Conservation (phyloP, 768 basidiomycete species). For the Lentinula lateritia region DNA sequence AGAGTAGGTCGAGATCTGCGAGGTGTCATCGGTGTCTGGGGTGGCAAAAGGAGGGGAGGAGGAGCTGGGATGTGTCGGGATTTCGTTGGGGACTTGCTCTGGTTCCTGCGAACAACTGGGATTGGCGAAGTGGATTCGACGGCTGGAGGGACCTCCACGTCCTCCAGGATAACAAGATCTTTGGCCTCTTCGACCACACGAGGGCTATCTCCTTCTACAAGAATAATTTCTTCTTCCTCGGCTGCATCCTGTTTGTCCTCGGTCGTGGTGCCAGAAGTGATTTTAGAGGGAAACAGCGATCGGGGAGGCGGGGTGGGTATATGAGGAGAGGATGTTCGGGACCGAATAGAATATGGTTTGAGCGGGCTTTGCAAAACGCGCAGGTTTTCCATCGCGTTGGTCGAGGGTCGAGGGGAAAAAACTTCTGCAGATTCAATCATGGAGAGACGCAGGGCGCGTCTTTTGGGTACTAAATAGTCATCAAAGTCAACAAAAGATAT, state of each 20-base stretch:
- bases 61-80: constrained; percentile 5
- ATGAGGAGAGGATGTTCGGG: not conserved
- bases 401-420: constrained; percentile 59
- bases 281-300: not conserved
- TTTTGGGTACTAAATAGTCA: constrained; percentile 21
- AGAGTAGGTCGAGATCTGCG: constrained; percentile 35
- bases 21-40: constrained; percentile 26
- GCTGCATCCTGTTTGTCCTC: constrained; percentile 22
- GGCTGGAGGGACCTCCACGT: constrained; percentile 34
- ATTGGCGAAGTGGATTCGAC: constrained; percentile 7
- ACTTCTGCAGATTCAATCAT: constrained; percentile 76
- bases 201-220: constrained; percentile 63
- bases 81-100: constrained; percentile 12
- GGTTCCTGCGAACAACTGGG: constrained; percentile 10
- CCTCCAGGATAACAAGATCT: constrained; percentile 69
- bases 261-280: not conserved
- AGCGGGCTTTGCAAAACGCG: constrained; percentile 57
- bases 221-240: constrained; percentile 45
- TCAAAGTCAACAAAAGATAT: not conserved
- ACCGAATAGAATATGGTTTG: constrained; percentile 16
- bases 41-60: constrained; percentile 17
- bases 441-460: constrained; percentile 57
- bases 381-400: constrained; percentile 58
- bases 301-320: constrained; percentile 4
- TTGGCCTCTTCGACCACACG: constrained; percentile 65